Evolutionary conservation across 306 rosid genomes (phyloP), one percentile per base, ranked within the genome.

Genomic region (Prunus davidiana): DNA sequence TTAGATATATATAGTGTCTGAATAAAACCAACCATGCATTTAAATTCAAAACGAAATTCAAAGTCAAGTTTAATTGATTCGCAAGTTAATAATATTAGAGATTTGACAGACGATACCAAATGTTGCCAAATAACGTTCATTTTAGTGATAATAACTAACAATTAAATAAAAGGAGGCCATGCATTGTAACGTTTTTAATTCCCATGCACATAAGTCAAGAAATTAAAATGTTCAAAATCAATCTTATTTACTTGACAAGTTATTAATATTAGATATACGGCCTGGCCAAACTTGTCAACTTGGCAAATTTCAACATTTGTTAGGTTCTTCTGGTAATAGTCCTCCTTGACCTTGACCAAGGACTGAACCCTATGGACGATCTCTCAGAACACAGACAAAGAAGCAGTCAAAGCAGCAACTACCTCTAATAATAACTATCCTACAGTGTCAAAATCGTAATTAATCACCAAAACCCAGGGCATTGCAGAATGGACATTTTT

Each of bases 401-500:
- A 56, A 22, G 15, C 76, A 55, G 67, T 57, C 76, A 43, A 57
- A 58, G 19, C 12, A 18, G 28, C 64, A 22, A 71, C 12, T n/a
- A 10, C 27, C 1, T 14, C 3, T 3, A 8, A 1, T 19, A 2
- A 64, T 19, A 2, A 64, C 50, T 16, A 14, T 0, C 11, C 19
- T 19, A 12, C 28, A 76, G 76, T 76, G 79, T 67, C 72, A 76
- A 18, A 16, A 20, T 34, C 71, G 87, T 83, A 83, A 83, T 27
- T 79, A 80, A 51, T 1, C 19, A 15, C 2, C 2, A 57, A 49
- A 18, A 8, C 18, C 34, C 4, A 47, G 81, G 84, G 50, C 45
- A 76, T 51, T 25, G 4, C 22, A 13, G n/a, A 25, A 45, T 10
- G 14, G 49, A 50, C 4, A 67, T 47, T 75, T 75, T 65, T 43